Base-by-base conservation (phyloP, 2,329 filamentous ascomycete species). In the Xylariomycetidae sp. region DNA sequence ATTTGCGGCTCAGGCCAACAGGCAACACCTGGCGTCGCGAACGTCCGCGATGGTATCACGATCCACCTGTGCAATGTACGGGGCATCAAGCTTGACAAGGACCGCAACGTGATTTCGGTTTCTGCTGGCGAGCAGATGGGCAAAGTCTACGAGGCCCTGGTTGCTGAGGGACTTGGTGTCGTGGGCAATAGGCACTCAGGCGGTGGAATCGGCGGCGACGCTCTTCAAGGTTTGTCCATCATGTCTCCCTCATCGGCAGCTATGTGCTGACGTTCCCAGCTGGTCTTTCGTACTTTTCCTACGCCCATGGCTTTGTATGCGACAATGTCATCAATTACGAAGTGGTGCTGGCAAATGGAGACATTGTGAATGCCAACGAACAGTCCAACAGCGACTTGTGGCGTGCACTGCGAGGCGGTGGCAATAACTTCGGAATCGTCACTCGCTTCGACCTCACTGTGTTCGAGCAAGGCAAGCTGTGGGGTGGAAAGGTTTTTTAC, bases 361-460 rank as follows among this genome's bases (percentile, higher is more conserved):
- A 32, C 6, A 57, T 72, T 25, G 44, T 69, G 30, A 61, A 63
- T 15, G 65, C 61, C 9, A 66, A 62, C 25, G 44, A 39, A 1
- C 38, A 44, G 0, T 35, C 50, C 1, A 59, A 70, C 34, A 16
- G 53, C 0, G 67, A 72, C 38, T 52, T 72, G 3, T 72, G 55
- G 48, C 56, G 51, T 35, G 67, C 67, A 4, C 55, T 71, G 1
- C 64, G 67, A 33, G 70, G 68, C 4, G 68, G 69, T 8, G 52
- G 58, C 18, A 63, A 54, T 47, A 72, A 72, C 41, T 68, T 68
- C 34, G 67, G 65, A 22, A 57, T 64, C 32, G 56, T 61, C 3
- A 59, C 64, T 9, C 45, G 46, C 4, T 60, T 61, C 37, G 53
- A 58, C 18, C 42, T 64, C 27, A 54, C 61, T 1, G 44, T 49